phyloP scores from a whole-genome alignment of 2,329 filamentous ascomycete genomes.

The Coleophoma eucalyptorum region DNA sequence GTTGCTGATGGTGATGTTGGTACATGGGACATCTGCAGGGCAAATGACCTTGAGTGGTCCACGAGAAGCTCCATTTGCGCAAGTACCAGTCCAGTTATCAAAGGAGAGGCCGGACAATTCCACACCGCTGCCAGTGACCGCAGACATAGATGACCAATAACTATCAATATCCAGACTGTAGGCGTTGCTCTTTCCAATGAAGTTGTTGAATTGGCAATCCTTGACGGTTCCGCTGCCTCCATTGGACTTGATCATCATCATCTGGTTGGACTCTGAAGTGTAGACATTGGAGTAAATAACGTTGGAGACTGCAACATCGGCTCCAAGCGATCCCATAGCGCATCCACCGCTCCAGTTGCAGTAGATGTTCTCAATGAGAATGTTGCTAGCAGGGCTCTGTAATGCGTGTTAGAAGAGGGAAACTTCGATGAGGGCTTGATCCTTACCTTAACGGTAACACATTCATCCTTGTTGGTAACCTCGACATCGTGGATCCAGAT shows the following conservation, averaged over 20 bases:
- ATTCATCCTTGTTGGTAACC: conserved; percentile 61
- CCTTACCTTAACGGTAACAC: conserved; percentile 47
- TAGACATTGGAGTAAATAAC: conserved; percentile 55
- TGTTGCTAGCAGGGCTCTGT: conserved; percentile 49
- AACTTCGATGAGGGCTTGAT: not conserved
- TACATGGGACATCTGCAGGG: conserved; percentile 46
- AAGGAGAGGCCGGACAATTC: conserved; percentile 28
- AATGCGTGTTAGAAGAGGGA: too few species aligned
- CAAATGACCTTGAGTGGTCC: conserved; percentile 51
- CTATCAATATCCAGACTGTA: conserved; percentile 54
- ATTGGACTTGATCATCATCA: conserved; percentile 60
- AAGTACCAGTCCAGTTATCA: conserved; percentile 52
- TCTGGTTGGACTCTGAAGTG: conserved; percentile 55
- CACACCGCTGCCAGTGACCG: conserved; percentile 44
- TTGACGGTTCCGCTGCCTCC: conserved; percentile 50
- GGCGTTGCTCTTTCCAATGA: conserved; percentile 55
- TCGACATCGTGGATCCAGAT: conserved; percentile 56
- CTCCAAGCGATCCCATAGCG: conserved; percentile 51
- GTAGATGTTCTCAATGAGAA: conserved; percentile 56
- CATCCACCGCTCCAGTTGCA: conserved; percentile 60
- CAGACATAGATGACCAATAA: conserved; percentile 43
- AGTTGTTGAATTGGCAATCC: conserved; percentile 49
- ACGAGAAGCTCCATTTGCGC: conserved; percentile 34
- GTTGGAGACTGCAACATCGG: conserved; percentile 43
- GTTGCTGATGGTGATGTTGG: conserved; percentile 43